Base-by-base conservation (phyloP, 2,329 filamentous ascomycete species). In the Fusarium pseudoanthophilum region DNA sequence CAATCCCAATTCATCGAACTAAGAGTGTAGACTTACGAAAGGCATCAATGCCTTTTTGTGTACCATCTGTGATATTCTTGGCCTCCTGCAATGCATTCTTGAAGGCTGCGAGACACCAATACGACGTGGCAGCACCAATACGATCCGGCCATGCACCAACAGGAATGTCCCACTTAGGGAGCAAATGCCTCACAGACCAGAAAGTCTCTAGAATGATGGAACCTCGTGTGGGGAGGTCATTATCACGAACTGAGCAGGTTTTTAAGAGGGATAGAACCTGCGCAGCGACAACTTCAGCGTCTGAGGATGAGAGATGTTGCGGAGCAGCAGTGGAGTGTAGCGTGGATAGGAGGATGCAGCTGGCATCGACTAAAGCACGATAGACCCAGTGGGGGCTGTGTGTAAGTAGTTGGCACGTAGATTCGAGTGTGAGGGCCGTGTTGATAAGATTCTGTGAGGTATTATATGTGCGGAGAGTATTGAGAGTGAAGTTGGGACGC, bases 331-430 rank as follows among this genome's bases (percentile, higher is more conserved):
- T 82, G 7, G 85, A 86, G 62, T 86, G 82, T 7, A 87, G 78
- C 16, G 86, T 79, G 39, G 83, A 84, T 72, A 86, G 80, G 57
- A 86, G 78, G 69, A 87, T 81, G 74, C 84, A 85, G 52, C 80
- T 77, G 40, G 87, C 85, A 43, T 84, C 82, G 57, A 87, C 72
- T 40, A 88, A 70, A 46, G 83, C 82, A 45, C 87, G 84, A 72
- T 85, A 85, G 64, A 87, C 82, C 77, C 85, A 87, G 73, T 88
- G 84, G 6, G 87, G 85, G 11, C 85, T 81, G 76, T 89, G 86
- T 4, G 78, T 78, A 18, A 89, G 80, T 68, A 87, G 83, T 40
- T 79, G 71, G 2, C 72, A 62, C 68, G 82, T 81, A 10, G 79
- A 73, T 52, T 88, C 85, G 14, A 88, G 82, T 57, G 83, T 80